Base-by-base conservation (phyloP, 2,329 filamentous ascomycete species). In the Aspergillus sergii region DNA sequence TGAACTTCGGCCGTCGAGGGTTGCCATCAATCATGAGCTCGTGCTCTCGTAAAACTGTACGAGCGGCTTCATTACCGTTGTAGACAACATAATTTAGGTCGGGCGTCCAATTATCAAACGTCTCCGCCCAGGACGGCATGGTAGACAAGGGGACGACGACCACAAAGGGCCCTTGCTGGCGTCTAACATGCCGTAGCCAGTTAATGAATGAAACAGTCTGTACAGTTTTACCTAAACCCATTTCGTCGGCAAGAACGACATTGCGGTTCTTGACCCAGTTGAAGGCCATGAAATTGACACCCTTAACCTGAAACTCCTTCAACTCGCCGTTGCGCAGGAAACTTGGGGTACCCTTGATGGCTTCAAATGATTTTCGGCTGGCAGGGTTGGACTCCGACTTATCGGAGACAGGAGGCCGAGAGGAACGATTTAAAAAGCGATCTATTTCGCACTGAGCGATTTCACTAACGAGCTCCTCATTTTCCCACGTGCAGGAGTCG, bases 31-130 rank as follows among this genome's bases (percentile, higher is more conserved):
- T 85, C 62, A 97, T 86, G 50, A 99, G 84, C 77, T 99, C 95
- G 72, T 97, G 90, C 53, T 98, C 92, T 43, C 91, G 89, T 66
- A 99, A 96, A 69, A 93, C 94, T 68, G 85, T 90, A 51, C 96
- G 91, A 36, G 95, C 90, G 39, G 90, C 87, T 75, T 95, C 91
- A 60, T 93, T 94, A 57, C 96, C 95, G 58, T 94, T 92, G 78
- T 99, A 99, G 59, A 97, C 92, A 62, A 99, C 92, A 77, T 97
- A 98, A 78, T 99, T 98, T 66, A 98, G 80, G 74, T 98, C 94
- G 0, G 95, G 95, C 3, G 95, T 89, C 95, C 95, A 99, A 67
- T 91, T 85, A 77, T 97, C 95, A 79, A 99, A 97, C 0, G 95
- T 99, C 73, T 99, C 95, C 53, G 93, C 95, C 95, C 95, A 99